phyloP scores from a whole-genome alignment of 768 basidiomycete species.

The Suillus spraguei region DNA sequence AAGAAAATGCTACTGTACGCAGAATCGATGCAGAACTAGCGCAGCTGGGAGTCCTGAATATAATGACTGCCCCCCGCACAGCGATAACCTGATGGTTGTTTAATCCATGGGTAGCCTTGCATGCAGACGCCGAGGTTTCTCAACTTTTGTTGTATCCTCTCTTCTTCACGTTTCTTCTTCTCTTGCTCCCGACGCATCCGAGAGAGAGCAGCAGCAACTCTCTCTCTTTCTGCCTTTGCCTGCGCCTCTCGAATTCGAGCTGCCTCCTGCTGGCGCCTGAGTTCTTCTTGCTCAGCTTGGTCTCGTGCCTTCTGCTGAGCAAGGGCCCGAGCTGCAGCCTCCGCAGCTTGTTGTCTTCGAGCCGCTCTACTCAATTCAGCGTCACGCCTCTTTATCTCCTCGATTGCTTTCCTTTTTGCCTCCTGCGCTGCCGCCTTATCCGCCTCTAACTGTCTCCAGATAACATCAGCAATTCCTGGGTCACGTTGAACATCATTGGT shows the following conservation, averaged over 20 bases:
- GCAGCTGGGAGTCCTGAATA: conserved; percentile 33
- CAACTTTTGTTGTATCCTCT: conserved; percentile 41
- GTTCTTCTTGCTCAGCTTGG: conserved; percentile 22
- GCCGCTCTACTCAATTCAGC: conserved; percentile 21
- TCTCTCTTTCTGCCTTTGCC: conserved; percentile 22
- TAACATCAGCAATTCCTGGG: conserved; percentile 50
- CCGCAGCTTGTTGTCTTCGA: conserved; percentile 17
- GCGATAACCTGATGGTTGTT: conserved; percentile 41
- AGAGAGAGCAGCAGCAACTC: conserved; percentile 28
- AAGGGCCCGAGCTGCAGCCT: conserved; percentile 17
- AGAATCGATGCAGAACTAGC: conserved; percentile 5
- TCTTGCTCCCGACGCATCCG: conserved; percentile 30
- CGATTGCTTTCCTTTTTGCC: conserved; percentile 18
- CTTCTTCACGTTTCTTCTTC: conserved; percentile 28
- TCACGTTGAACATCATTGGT: conserved; percentile 38
- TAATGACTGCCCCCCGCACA: conserved; percentile 51
- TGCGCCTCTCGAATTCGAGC: conserved; percentile 20
- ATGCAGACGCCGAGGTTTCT: conserved; percentile 52
- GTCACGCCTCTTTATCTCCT: conserved; percentile 20
- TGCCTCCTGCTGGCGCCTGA: conserved; percentile 21
- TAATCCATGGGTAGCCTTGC: conserved; percentile 48
- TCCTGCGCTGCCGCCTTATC: conserved; percentile 32
- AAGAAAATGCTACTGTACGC: background rate
- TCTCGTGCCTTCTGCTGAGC: conserved; percentile 26
- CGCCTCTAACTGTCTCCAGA: conserved; percentile 54